A percentile compares a stretch with the other conserved stretches of the same genome.
phyloP scores from a whole-genome alignment of 1,139 yeast species.

The Chernovozyma sophiae-reginae region DNA sequence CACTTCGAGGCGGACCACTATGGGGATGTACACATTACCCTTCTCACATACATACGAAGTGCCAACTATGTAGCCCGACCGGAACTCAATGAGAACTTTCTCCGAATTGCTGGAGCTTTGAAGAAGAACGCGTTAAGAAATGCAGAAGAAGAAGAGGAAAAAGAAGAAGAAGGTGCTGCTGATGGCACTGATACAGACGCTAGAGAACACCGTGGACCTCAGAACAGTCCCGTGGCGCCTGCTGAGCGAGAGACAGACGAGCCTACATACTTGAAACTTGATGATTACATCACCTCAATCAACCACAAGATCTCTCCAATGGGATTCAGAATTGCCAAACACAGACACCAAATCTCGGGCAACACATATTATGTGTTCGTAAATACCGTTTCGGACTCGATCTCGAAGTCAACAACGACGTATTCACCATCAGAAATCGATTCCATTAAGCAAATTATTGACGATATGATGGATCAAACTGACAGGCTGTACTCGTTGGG shows the following conservation, averaged over 20 bases:
- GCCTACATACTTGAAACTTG: constrained; percentile 12
- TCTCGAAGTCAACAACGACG: constrained; percentile 37
- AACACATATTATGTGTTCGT: constrained; percentile 35
- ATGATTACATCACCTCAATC: constrained; percentile 30
- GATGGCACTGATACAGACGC: neutral
- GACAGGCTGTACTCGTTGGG: constrained; percentile 25
- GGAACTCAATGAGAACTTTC: neutral
- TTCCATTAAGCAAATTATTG: constrained; percentile 46
- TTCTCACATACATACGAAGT: constrained; percentile 7
- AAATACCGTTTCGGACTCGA: constrained; percentile 38
- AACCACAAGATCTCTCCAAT: constrained; percentile 34
- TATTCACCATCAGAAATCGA: constrained; percentile 48
- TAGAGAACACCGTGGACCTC: neutral
- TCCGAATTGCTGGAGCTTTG: neutral
- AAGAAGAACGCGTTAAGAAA: neutral
- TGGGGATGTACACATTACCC: constrained; percentile 4
- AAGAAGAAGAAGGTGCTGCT: neutral
- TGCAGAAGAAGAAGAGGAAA: neutral
- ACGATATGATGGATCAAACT: constrained; percentile 34
- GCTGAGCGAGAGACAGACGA: too few relatives aligned
- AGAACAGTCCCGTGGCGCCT: too few relatives aligned
- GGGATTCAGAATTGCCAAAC: constrained; percentile 44
- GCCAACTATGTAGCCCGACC: neutral
- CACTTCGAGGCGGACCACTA: too few relatives aligned
- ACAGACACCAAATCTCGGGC: constrained; percentile 32